Evolutionary conservation across 2,329 filamentous ascomycete genomes (phyloP).

Genomic region (Aspergillus sp.): DNA sequence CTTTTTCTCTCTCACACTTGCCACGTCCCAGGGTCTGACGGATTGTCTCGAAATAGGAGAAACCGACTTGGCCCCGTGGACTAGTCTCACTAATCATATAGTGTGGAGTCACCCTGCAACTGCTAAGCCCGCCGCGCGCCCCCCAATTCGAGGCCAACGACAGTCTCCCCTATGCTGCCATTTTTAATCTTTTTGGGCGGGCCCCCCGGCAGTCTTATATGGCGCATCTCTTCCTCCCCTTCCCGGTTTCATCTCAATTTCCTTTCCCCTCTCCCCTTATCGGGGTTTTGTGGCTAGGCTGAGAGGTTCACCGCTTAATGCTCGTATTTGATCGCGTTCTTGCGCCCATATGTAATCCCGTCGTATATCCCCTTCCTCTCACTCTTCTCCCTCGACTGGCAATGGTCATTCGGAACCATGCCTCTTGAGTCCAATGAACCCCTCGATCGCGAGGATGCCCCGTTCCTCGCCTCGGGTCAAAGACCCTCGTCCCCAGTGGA

Average conservation of each 20-base stretch:
- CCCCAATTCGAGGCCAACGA: no score
- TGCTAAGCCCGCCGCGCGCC: not conserved
- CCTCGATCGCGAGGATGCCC: slow-evolving; percentile 34
- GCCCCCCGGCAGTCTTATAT: not conserved
- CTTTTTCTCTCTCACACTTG: no score
- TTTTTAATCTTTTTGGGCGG: not conserved
- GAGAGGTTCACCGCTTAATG: not conserved
- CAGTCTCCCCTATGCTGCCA: not conserved
- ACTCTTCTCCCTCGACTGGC: not conserved
- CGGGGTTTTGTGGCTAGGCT: not conserved
- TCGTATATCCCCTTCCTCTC: not conserved
- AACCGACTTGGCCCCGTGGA: not conserved
- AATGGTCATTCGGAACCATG: slow-evolving; percentile 23
- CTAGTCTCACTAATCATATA: not conserved
- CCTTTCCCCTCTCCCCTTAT: not conserved
- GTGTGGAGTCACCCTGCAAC: not conserved
- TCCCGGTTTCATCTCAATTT: slow-evolving; percentile 6
- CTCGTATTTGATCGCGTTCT: not conserved
- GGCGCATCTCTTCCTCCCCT: not conserved
- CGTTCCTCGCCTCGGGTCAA: slow-evolving; percentile 30
- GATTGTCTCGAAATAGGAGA: not conserved
- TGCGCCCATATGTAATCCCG: slow-evolving; percentile 5
- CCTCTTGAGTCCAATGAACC: slow-evolving; percentile 25
- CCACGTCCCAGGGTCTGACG: not conserved
- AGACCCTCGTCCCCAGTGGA: not conserved